A percentile compares a stretch with the other conserved stretches of the same genome.
These are phyloP conservation scores for Escallonia rubra DNA, from an alignment of 129 eudicot species.

Conservation along the genomic window DNA sequence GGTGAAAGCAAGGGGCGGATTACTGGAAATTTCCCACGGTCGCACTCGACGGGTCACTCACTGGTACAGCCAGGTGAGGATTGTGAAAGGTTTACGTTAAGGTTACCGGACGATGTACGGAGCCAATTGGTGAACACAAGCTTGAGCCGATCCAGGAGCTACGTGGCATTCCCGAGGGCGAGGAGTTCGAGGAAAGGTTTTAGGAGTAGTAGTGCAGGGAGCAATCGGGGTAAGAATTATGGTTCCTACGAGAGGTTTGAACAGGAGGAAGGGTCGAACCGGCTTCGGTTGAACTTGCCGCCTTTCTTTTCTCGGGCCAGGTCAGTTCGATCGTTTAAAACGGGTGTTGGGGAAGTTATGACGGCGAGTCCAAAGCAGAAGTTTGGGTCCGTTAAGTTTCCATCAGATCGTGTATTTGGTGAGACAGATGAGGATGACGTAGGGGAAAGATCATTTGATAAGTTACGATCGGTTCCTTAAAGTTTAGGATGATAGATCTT, in stretches of 20 bases:
- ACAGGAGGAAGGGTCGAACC: constrained; percentile 23
- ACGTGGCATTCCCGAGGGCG: constrained; percentile 24
- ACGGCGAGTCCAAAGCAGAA: background rate
- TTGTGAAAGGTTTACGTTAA: constrained; percentile 48
- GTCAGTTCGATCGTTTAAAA: constrained; percentile 20
- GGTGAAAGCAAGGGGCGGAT: constrained; percentile 4
- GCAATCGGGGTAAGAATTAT: constrained; percentile 15
- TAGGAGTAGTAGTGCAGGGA: constrained; percentile 27
- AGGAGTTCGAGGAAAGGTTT: constrained; percentile 38
- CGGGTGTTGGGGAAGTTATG: background rate
- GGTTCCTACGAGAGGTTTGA: constrained; percentile 33
- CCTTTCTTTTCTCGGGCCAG: constrained; percentile 32
- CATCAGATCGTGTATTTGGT: background rate
- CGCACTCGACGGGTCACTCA: constrained; percentile 58
- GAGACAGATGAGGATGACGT: background rate
- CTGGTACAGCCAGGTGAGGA: constrained; percentile 37
- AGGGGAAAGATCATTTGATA: background rate
- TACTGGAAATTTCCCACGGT: constrained; percentile 25
- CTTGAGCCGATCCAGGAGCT: constrained; percentile 18
- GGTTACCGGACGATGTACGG: constrained; percentile 50
- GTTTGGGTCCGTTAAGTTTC: background rate
- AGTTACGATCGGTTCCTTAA: too few species aligned
- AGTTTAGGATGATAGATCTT: too few species aligned
- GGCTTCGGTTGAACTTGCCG: constrained; percentile 30
- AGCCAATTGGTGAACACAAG: constrained; percentile 33